A percentile compares a stretch with the other conserved stretches of the same genome.
Conservation (phyloP, 495 filamentous ascomycete genomes). For the Hypoxylon trugodes region DNA sequence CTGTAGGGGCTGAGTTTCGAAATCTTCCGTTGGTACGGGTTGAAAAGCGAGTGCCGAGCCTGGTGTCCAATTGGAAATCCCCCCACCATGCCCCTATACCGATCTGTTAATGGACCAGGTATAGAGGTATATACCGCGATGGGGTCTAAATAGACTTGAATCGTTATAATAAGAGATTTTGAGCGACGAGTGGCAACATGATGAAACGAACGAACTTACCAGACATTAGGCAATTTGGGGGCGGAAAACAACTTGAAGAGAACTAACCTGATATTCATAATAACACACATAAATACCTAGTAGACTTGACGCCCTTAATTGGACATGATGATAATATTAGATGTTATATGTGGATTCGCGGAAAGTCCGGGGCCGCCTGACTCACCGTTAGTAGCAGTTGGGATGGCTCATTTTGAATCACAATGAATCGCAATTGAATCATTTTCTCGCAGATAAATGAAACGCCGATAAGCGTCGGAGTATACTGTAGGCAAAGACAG, state of each 20-base stretch:
- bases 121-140: conserved; percentile 7
- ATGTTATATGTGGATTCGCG: conserved; percentile 12
- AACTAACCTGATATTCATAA: neutral
- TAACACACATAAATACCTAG: neutral
- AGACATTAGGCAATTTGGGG: conserved; percentile 9
- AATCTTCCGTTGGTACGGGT: conserved; percentile 8
- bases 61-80: neutral
- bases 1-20: conserved; percentile 16
- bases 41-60: conserved; percentile 12
- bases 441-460: neutral
- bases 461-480: conserved; percentile 12
- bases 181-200: conserved; percentile 19
- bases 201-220: conserved; percentile 29
- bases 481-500: too few species aligned
- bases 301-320: conserved; percentile 9
- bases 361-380: conserved; percentile 23
- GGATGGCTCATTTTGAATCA: too few species aligned
- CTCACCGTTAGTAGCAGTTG: conserved; percentile 13
- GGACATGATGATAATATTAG: conserved; percentile 4
- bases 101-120: neutral
- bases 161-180: conserved; percentile 2
- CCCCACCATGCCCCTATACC: conserved; percentile 9
- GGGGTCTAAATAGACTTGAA: conserved; percentile 15
- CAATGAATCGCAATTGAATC: conserved; percentile 18
- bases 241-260: neutral